Percentiles rank a stretch among this genome's conserved stretches.
These are phyloP conservation scores for Aspergillus sp. DNA, from an alignment of 2,329 filamentous ascomycete species.

Conservation along the genomic window DNA sequence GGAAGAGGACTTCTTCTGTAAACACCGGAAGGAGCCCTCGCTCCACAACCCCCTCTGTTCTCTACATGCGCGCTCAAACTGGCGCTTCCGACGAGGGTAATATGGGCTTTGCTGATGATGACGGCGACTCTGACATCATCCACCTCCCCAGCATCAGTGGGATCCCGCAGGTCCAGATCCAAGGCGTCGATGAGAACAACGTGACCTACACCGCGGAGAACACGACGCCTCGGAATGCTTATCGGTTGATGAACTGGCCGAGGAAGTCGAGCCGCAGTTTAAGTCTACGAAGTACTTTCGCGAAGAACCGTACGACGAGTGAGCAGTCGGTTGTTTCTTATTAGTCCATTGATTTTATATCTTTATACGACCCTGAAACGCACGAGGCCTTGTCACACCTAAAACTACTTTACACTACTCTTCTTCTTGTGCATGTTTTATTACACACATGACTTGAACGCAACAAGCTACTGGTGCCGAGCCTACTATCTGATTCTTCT, in stretches of 20 bases:
- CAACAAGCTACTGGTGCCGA: background rate
- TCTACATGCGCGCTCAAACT: slow-evolving; percentile 35
- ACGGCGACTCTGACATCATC: slow-evolving; percentile 37
- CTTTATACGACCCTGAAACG: background rate
- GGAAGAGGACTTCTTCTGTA: slow-evolving; percentile 11
- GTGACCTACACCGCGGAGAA: slow-evolving; percentile 32
- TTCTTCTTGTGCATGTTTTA: background rate
- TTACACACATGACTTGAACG: background rate
- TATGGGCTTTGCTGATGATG: slow-evolving; percentile 23
- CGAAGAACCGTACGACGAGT: background rate
- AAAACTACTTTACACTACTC: background rate
- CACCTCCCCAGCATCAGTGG: slow-evolving; percentile 31
- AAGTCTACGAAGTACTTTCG: slow-evolving; percentile 16
- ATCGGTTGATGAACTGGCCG: slow-evolving; percentile 34
- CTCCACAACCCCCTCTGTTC: slow-evolving; percentile 26
- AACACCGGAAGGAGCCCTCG: slow-evolving; percentile 11
- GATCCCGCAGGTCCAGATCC: slow-evolving; percentile 28
- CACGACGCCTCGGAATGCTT: slow-evolving; percentile 25
- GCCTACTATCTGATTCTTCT: background rate
- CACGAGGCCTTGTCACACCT: background rate
- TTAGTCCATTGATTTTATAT: slow-evolving; percentile 8
- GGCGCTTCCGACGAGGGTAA: slow-evolving; percentile 23
- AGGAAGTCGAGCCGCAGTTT: slow-evolving; percentile 17
- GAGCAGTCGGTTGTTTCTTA: slow-evolving; percentile 28
- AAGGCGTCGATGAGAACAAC: slow-evolving; percentile 36